A percentile compares a stretch with the other conserved stretches of the same genome.
Evolutionary conservation across 768 basidiomycete species (phyloP).

Genomic region (Boletus rex-veris): DNA sequence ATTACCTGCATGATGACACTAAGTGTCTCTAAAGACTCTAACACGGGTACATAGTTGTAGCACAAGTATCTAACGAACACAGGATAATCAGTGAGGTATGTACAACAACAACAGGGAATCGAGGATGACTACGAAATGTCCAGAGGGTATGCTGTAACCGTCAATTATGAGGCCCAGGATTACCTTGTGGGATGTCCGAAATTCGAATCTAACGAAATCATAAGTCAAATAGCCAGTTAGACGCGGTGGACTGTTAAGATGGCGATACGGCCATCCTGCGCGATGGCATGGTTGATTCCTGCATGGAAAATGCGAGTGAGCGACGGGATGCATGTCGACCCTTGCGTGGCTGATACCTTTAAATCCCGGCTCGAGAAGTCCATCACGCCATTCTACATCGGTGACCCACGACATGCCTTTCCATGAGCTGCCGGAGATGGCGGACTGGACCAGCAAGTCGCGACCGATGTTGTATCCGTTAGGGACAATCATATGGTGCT

Average conservation of each 20-base stretch:
- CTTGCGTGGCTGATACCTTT: conserved; percentile 44
- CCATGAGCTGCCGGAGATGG: conserved; percentile 58
- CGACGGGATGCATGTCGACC: neutral
- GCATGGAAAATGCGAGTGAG: conserved; percentile 1
- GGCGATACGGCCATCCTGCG: conserved; percentile 79
- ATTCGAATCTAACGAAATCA: neutral
- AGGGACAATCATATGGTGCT: conserved; percentile 68
- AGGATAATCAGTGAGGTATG: conserved; percentile 8
- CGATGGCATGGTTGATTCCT: conserved; percentile 82
- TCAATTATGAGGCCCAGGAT: neutral
- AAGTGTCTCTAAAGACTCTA: no score
- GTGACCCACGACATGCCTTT: conserved; percentile 71
- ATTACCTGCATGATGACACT: no score
- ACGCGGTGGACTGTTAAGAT: conserved; percentile 63
- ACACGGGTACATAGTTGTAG: neutral
- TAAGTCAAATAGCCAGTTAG: conserved; percentile 16
- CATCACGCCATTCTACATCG: conserved; percentile 70
- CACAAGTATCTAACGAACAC: neutral
- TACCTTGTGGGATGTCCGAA: neutral
- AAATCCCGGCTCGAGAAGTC: conserved; percentile 64
- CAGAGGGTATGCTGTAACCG: conserved; percentile 13
- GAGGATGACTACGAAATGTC: conserved; percentile 1
- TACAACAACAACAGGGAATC: conserved; percentile 6
- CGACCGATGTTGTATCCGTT: conserved; percentile 83
- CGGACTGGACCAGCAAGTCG: conserved; percentile 70